Evolutionary conservation across 306 rosid species (phyloP), one percentile per base, ranked within the genome.

Genomic region (Crataegus laevigata): DNA sequence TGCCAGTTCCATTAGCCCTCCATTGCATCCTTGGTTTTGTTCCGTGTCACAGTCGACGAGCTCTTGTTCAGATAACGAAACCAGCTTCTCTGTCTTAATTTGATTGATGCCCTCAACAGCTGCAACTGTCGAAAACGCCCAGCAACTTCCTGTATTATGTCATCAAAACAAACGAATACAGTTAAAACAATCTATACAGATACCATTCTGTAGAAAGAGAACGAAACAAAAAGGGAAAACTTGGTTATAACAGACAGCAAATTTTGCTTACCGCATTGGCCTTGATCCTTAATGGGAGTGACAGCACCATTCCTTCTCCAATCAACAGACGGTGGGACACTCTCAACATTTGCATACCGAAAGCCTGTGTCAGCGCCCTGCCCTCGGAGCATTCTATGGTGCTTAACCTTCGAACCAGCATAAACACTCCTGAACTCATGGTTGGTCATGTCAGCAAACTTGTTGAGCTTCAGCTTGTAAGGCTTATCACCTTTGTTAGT

Each of bases 291-390:
- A n/a, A 84, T 69, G 13, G 59, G 59, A 29, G 74, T 80, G 30
- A 84, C 88, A 54, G 90, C 89, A 29, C 89, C 88, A 43, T 60
- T 80, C 68, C 64, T 75, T 67, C 92, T 83, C 92, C 92, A 88
- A 71, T 88, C 91, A 72, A 87, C 78, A 26, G 81, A 75, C 3
- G 80, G 58, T 1, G 87, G 91, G 40, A 82, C 69, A 51, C 65
- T 26, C 7, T 21, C 79, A 51, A 43, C 80, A 3, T 84, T 68
- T 47, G 38, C 80, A 50, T 87, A 70, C 74, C 69, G 71, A 77
- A 84, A 87, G 13, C 52, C 54, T 9, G 43, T 75, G 1, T 71
- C 36, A 9, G 26, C 28, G 1, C 22, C 5, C 7, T 45, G 40
- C 3, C 82, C 88, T 18, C 5, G 75, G 75, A 82, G 61, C 87